These are phyloP conservation scores for Drechslera avenae DNA, from an alignment of 2,329 filamentous ascomycete genomes.

Conservation along the genomic window DNA sequence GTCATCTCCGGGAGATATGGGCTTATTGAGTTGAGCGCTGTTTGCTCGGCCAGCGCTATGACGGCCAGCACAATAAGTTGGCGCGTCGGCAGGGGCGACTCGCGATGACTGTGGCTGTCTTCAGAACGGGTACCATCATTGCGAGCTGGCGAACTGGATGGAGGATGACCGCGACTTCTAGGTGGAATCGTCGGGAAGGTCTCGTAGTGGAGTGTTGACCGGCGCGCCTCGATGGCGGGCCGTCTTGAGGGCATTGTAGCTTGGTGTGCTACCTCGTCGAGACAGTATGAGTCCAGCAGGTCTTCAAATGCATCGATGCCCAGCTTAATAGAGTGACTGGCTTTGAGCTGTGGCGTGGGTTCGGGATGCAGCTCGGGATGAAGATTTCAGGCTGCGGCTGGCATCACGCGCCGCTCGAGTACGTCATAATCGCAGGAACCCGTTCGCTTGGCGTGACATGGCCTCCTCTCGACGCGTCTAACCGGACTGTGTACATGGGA, in stretches of 20 bases:
- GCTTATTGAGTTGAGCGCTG: slow-evolving; percentile 92
- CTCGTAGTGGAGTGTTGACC: slow-evolving; percentile 72
- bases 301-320: slow-evolving; percentile 18
- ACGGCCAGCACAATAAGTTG: slow-evolving; percentile 86
- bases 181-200: slow-evolving; percentile 80
- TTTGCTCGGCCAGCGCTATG: slow-evolving; percentile 92
- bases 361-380: neutral
- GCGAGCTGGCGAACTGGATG: slow-evolving; percentile 39
- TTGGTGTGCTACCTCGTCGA: slow-evolving; percentile 30
- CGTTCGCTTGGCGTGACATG: slow-evolving; percentile 8
- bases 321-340: neutral
- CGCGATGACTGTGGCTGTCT: slow-evolving; percentile 50
- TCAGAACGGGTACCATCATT: slow-evolving; percentile 42
- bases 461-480: neutral
- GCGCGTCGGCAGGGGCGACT: slow-evolving; percentile 77
- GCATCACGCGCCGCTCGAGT: slow-evolving; percentile 7
- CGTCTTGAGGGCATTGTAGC: slow-evolving; percentile 35
- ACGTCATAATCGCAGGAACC: slow-evolving; percentile 13
- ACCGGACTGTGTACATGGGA: neutral
- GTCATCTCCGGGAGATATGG: slow-evolving; percentile 96
- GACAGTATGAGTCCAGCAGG: slow-evolving; percentile 10
- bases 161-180: slow-evolving; percentile 64
- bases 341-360: neutral
- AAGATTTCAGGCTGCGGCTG: slow-evolving; percentile 10
- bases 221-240: slow-evolving; percentile 49